Evolutionary conservation across 1,284 basidiomycete genomes (phyloP).

Genomic region (Ceratobasidium sp.): DNA sequence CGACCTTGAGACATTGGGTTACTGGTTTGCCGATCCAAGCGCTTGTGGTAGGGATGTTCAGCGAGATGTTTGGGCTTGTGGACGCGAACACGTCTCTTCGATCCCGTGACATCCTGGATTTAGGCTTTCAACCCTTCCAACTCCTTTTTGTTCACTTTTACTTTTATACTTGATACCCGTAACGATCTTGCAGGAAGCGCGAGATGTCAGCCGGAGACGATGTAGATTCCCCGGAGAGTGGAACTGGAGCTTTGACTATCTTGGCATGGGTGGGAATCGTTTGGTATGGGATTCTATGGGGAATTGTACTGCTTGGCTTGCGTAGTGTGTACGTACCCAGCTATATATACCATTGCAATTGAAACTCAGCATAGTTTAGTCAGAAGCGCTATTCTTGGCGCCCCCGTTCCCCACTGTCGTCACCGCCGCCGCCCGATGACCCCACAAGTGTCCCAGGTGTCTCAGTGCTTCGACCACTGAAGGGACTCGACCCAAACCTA

Average conservation of each 20-base stretch:
- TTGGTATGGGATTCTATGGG: constrained; percentile 80
- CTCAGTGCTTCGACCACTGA: constrained; percentile 87
- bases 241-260: not conserved
- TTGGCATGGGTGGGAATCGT: constrained; percentile 54
- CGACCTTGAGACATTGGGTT: constrained; percentile 25
- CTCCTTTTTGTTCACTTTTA: not conserved
- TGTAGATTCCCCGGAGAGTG: not conserved
- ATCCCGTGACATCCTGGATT: not conserved
- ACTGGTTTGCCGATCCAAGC: no score
- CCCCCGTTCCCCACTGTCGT: constrained; percentile 67
- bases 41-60: not conserved
- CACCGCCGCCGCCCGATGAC: constrained; percentile 54
- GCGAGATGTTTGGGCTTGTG: constrained; percentile 11
- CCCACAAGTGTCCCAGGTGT: constrained; percentile 74
- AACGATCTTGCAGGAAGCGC: no score
- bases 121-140: constrained; percentile 8
- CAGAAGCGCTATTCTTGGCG: constrained; percentile 72
- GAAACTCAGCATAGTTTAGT: constrained; percentile 52
- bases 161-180: not conserved
- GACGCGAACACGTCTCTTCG: constrained; percentile 1
- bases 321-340: not conserved
- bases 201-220: no score
- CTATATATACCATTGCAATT: constrained; percentile 39
- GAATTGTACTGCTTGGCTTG: constrained; percentile 71
- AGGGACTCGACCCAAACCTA: constrained; percentile 90